A percentile compares a stretch with the other conserved stretches of the same genome.
Evolutionary conservation across 2,329 filamentous ascomycete species (phyloP).

Genomic region (Aspergillus brasiliensis): DNA sequence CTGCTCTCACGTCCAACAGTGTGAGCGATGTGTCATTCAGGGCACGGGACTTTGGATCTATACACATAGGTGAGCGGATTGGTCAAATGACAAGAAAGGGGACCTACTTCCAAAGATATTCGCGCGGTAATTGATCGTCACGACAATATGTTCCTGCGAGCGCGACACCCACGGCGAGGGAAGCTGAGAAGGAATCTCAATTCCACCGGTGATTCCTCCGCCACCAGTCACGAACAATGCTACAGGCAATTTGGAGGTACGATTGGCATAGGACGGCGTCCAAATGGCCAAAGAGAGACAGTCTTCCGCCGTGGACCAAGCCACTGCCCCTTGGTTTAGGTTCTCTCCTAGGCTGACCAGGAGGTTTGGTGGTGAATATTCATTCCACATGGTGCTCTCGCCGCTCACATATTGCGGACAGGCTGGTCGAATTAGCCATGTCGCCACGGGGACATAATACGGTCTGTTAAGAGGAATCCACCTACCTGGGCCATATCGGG

Average conservation of each 20-base stretch:
- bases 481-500: conserved; percentile 3
- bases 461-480: background rate
- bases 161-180: conserved; percentile 40
- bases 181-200: conserved; percentile 35
- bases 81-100: too few relatives aligned
- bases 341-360: conserved; percentile 19
- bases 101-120: conserved; percentile 27
- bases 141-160: conserved; percentile 45
- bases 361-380: background rate
- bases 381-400: background rate
- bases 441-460: too few relatives aligned
- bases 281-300: conserved; percentile 49
- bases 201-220: conserved; percentile 30
- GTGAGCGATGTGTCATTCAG: conserved; percentile 1
- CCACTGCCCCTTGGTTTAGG: conserved; percentile 14
- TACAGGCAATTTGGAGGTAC: conserved; percentile 22
- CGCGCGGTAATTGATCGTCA: conserved; percentile 37
- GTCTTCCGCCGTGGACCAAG: conserved; percentile 40
- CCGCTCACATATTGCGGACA: conserved; percentile 30
- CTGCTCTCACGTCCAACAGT: conserved; percentile 23
- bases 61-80: accelerated
- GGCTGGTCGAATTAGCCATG: background rate
- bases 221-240: conserved; percentile 29
- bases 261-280: conserved; percentile 36
- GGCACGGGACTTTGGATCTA: conserved; percentile 17